Conservation (phyloP, 257 asterid species). For the Vinca minor region DNA sequence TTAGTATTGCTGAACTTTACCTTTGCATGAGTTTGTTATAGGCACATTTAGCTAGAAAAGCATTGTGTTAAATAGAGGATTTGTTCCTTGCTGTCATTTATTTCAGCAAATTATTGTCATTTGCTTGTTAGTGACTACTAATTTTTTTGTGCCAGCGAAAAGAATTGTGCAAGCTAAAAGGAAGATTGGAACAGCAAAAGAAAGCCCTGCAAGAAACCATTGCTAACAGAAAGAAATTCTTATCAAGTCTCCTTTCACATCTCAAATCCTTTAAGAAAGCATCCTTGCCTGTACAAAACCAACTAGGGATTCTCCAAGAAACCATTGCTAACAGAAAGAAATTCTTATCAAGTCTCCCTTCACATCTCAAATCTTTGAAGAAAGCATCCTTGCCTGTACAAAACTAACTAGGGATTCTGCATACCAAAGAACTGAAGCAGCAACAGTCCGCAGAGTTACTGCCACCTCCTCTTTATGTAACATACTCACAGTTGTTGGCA, state of each 20-base stretch:
- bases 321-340: slow-evolving; percentile 75
- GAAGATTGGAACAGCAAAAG: slow-evolving; percentile 69
- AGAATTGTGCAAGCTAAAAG: slow-evolving; percentile 81
- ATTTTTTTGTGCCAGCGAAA: slow-evolving; percentile 59
- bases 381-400: slow-evolving; percentile 95
- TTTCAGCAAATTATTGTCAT: neutral
- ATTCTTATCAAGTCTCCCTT: slow-evolving; percentile 87
- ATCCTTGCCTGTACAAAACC: slow-evolving; percentile 87
- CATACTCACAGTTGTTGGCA: slow-evolving; percentile 80
- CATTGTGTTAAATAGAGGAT: neutral
- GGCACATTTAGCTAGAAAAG: neutral
- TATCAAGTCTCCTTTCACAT: slow-evolving; percentile 90
- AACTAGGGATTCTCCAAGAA: slow-evolving; percentile 78
- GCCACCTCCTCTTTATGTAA: slow-evolving; percentile 86
- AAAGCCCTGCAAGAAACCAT: slow-evolving; percentile 81
- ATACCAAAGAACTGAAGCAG: slow-evolving; percentile 83
- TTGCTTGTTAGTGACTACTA: neutral
- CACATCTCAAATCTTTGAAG: slow-evolving; percentile 92
- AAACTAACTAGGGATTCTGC: slow-evolving; percentile 72
- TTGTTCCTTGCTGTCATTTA: neutral
- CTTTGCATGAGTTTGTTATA: neutral
- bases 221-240: slow-evolving; percentile 72
- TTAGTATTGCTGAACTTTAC: neutral
- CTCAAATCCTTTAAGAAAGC: slow-evolving; percentile 95
- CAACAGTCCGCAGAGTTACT: slow-evolving; percentile 87